Conservation (phyloP, 176 grass and related monocot genomes). For the Oryza brachyantha region DNA sequence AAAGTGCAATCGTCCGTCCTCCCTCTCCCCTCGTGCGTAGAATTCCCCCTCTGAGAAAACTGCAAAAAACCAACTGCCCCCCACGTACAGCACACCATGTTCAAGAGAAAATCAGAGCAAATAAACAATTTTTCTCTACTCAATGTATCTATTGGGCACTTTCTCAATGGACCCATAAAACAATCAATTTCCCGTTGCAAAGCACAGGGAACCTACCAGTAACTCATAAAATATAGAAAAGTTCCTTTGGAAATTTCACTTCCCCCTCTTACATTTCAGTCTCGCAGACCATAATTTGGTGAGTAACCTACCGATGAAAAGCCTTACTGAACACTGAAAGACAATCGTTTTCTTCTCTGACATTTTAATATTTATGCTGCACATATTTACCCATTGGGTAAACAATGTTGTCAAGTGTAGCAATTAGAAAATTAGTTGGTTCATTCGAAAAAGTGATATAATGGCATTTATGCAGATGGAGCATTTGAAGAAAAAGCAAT, state of each 20-base stretch:
- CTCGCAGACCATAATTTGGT: not conserved
- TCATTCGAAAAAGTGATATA: slow-evolving; percentile 7
- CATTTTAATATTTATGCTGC: not conserved
- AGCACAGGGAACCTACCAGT: no score
- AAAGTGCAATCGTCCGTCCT: no score
- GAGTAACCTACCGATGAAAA: slow-evolving; percentile 2
- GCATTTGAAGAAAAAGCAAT: slow-evolving; percentile 73
- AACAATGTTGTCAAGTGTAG: not conserved
- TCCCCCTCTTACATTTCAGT: not conserved
- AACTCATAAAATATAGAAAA: not conserved
- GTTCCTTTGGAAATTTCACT: not conserved
- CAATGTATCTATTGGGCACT: no score
- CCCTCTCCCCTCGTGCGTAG: no score
- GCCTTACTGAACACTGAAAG: not conserved
- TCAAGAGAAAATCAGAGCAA: no score
- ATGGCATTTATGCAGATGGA: slow-evolving; percentile 56
- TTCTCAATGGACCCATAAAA: no score
- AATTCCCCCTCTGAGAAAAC: no score
- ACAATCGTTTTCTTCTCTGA: not conserved
- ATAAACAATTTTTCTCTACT: no score
- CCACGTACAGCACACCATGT: no score
- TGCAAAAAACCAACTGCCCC: no score
- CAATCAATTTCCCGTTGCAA: no score
- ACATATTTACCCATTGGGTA: not conserved
- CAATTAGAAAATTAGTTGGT: not conserved